These are phyloP conservation scores for Escallonia herrerae DNA, from an alignment of 129 eudicot genomes.

Conservation along the genomic window DNA sequence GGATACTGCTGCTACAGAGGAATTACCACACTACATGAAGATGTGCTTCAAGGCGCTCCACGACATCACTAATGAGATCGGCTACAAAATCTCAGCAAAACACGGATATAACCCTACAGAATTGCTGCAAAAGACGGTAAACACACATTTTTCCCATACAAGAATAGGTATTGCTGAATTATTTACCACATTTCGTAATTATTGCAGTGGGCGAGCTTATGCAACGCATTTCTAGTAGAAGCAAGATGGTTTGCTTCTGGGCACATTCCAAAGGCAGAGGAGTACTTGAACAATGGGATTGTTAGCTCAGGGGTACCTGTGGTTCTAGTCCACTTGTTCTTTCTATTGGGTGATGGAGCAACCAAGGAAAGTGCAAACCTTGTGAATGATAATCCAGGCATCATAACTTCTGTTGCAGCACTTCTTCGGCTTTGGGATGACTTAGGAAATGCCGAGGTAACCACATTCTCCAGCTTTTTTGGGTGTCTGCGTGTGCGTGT, in stretches of 20 bases:
- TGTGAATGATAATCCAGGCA: slow-evolving; percentile 18
- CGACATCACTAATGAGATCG: slow-evolving; percentile 33
- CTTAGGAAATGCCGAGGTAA: slow-evolving; percentile 44
- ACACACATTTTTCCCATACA: neutral
- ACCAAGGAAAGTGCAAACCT: slow-evolving; percentile 12
- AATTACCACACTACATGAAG: slow-evolving; percentile 46
- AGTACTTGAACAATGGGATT: slow-evolving; percentile 42
- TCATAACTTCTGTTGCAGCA: slow-evolving; percentile 29
- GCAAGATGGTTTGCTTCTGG: slow-evolving; percentile 46
- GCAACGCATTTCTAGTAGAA: slow-evolving; percentile 53
- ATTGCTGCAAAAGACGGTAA: slow-evolving; percentile 28
- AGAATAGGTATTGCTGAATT: too few species aligned
- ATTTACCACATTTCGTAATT: neutral
- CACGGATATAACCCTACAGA: slow-evolving; percentile 41
- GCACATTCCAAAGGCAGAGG: slow-evolving; percentile 29
- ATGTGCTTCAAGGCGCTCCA: slow-evolving; percentile 41
- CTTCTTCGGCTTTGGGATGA: slow-evolving; percentile 77
- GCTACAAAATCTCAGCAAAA: slow-evolving; percentile 18
- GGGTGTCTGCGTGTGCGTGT: too few species aligned
- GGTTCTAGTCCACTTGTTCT: slow-evolving; percentile 41
- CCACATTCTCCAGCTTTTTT: neutral
- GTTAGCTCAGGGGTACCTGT: slow-evolving; percentile 48
- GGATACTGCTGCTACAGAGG: slow-evolving; percentile 33
- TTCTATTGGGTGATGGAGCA: slow-evolving; percentile 42
- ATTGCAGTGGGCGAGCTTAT: slow-evolving; percentile 50